Base-by-base conservation (phyloP, 2,329 filamentous ascomycete species). In the Colletotrichum ledebouriae region DNA sequence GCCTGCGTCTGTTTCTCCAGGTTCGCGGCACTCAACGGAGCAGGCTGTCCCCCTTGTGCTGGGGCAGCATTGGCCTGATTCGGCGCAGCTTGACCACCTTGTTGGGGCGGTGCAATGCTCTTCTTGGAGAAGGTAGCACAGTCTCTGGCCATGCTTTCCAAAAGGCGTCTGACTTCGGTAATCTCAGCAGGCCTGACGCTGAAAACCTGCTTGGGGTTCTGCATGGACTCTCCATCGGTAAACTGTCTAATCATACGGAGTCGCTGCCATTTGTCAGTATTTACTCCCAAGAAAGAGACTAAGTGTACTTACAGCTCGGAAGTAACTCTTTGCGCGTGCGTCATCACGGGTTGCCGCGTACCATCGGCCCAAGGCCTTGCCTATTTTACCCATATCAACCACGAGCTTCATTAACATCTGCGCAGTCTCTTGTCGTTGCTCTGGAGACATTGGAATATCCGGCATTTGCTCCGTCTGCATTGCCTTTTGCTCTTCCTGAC, bases 231-330 rank as follows among this genome's bases (percentile, higher is more conserved):
- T 13, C 81, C 82, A 64, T 88, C 84, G 4, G 75, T 73, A 69
- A 87, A 90, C 72, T 90, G 88, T 50, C 81, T 82, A 1, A 82
- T 72, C 37, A 90, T 78, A 11, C 85, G 85, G 33, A 82, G 76
- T 67, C 87, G 85, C 87, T 90, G 72, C 46, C 9, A 46, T 3
- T 66, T 44, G 74, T 85, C 75, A 85, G 80, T 70, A 66, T 22
- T 44, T 39, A 10, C 22, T 17, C 33, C 4, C 13, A 22, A 42
- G 25, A 6, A n/a, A 12, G 7, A 15, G 39, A 29, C 29, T 4
- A 6, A 42, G 33, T 44, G 20, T 11, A 81, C 85, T 80, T 78
- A 87, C 85, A 70, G 80, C 80, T 72, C 81, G 82, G 78, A 87
- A 86, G 70, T 86, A 88, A 77, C 82, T 80, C 71, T 78, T 83